These are phyloP conservation scores for Colletotrichum aenigma DNA, from an alignment of 2,329 filamentous ascomycete species.

Conservation along the genomic window DNA sequence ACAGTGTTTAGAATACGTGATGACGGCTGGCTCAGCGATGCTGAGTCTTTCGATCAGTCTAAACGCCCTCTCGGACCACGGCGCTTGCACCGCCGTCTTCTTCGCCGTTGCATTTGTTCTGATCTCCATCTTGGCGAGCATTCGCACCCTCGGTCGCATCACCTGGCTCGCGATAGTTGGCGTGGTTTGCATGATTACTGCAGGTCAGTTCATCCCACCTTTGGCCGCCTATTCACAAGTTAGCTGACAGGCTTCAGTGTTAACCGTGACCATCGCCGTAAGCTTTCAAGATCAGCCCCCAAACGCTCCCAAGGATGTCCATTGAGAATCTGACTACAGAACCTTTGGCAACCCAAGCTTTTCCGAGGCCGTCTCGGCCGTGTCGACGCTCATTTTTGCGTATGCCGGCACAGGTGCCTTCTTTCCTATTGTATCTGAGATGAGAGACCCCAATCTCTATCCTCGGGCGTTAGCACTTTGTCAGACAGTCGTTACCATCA, in stretches of 20 bases:
- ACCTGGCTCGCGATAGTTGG: slow-evolving; percentile 36
- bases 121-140: slow-evolving; percentile 31
- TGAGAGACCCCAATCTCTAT: slow-evolving; percentile 33
- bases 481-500: slow-evolving; percentile 29
- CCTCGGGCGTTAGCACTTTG: slow-evolving; percentile 28
- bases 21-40: slow-evolving; percentile 40
- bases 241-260: slow-evolving; percentile 12
- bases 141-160: slow-evolving; percentile 33
- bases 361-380: slow-evolving; percentile 29
- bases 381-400: slow-evolving; percentile 38
- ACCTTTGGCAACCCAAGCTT: slow-evolving; percentile 33
- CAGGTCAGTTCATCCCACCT: neutral
- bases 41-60: slow-evolving; percentile 41
- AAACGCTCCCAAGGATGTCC: slow-evolving; percentile 20
- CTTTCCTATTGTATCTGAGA: slow-evolving; percentile 35
- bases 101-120: slow-evolving; percentile 36
- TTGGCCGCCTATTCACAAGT: neutral
- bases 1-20: slow-evolving; percentile 22
- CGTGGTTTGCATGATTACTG: slow-evolving; percentile 15
- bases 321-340: slow-evolving; percentile 31
- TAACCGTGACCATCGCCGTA: slow-evolving; percentile 32
- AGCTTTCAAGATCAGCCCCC: slow-evolving; percentile 30
- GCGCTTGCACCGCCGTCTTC: slow-evolving; percentile 42
- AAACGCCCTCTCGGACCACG: slow-evolving; percentile 43
- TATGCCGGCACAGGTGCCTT: slow-evolving; percentile 40